phyloP scores from a whole-genome alignment of 345 rosid species.

The Luvunga scandens region DNA sequence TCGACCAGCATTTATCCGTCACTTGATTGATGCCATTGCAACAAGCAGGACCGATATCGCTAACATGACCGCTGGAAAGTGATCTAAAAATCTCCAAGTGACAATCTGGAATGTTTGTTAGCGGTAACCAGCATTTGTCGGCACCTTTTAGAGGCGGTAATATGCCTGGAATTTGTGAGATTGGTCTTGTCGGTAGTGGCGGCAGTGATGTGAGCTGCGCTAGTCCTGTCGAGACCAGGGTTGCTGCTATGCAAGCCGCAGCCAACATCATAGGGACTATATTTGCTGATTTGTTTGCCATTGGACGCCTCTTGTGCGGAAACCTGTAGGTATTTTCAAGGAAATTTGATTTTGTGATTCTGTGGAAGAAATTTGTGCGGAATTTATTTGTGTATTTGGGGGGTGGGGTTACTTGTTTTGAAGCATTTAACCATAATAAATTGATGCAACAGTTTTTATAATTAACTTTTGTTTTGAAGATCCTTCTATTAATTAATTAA shows the following conservation, averaged over 20 bases:
- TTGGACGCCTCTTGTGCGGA: neutral
- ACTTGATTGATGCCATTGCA: neutral
- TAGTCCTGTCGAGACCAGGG: neutral
- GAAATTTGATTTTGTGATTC: no score
- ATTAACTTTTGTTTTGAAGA: no score
- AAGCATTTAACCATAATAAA: no score
- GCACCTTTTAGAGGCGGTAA: neutral
- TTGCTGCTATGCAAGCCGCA: neutral
- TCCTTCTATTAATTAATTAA: no score
- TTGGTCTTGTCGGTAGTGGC: neutral
- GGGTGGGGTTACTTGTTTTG: no score
- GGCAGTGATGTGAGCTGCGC: neutral
- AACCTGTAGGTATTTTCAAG: no score
- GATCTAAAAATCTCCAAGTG: neutral
- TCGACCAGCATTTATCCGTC: slow-evolving; percentile 4
- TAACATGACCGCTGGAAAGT: neutral
- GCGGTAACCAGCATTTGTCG: neutral
- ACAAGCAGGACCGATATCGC: slow-evolving; percentile 1
- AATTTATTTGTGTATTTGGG: no score
- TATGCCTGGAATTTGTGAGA: neutral
- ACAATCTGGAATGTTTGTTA: neutral
- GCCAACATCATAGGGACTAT: neutral
- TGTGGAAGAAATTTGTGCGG: no score
- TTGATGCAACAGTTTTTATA: no score
- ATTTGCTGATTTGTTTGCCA: neutral